phyloP scores from a whole-genome alignment of 1,284 basidiomycete genomes.

The Austropuccinia psidii region DNA sequence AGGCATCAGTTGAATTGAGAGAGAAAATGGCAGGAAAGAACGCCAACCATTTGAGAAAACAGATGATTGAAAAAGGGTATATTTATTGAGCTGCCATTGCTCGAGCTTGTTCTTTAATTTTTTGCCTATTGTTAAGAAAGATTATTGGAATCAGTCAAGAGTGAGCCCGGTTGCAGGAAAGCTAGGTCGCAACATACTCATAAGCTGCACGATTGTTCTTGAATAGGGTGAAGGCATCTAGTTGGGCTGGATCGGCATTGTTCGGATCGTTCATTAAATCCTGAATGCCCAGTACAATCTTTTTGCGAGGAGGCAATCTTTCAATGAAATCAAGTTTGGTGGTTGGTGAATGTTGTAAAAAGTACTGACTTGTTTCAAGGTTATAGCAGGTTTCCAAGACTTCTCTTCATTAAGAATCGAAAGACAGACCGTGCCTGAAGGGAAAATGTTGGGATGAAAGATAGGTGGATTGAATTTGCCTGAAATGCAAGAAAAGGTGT shows the following conservation, averaged over 20 bases:
- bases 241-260: slow-evolving; percentile 88
- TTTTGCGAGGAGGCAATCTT: neutral
- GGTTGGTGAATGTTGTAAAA: neutral
- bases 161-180: too few species aligned
- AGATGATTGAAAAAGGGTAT: too few species aligned
- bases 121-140: too few species aligned
- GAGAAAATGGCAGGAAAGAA: too few species aligned
- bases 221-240: slow-evolving; percentile 95
- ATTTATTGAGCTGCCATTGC: too few species aligned
- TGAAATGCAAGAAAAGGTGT: slow-evolving; percentile 47
- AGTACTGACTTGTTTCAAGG: slow-evolving; percentile 80
- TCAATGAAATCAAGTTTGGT: neutral
- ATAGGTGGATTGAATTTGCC: slow-evolving; percentile 94
- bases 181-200: slow-evolving; percentile 30
- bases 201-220: slow-evolving; percentile 50
- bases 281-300: slow-evolving; percentile 94
- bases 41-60: too few species aligned
- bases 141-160: too few species aligned
- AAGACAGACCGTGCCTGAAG: slow-evolving; percentile 94
- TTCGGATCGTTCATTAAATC: slow-evolving; percentile 91
- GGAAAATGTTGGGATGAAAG: slow-evolving; percentile 98
- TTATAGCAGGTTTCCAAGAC: slow-evolving; percentile 97
- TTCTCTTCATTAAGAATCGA: slow-evolving; percentile 99
- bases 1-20: too few species aligned
- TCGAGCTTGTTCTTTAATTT: too few species aligned